Conservation (phyloP, 371 early-diverging fungal species). For the Mucor irregularis region DNA sequence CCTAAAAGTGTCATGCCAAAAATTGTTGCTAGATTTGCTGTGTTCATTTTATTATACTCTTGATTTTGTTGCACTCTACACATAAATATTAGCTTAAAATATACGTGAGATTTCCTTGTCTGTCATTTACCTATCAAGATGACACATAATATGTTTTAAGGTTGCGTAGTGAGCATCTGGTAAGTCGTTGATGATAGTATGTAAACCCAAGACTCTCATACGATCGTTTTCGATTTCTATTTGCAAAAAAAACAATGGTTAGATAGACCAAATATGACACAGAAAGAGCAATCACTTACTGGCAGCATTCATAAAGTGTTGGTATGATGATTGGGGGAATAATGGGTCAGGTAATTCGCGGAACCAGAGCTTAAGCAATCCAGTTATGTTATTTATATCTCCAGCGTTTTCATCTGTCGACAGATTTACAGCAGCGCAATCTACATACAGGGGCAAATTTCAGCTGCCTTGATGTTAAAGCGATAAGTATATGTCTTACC, state of each 20-base stretch:
- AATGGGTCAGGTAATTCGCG: constrained; percentile 90
- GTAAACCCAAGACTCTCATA: constrained; percentile 57
- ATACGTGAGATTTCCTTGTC: neutral
- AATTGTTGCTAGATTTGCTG: constrained; percentile 82
- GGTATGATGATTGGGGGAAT: constrained; percentile 65
- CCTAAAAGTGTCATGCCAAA: constrained; percentile 90
- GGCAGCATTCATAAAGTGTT: constrained; percentile 70
- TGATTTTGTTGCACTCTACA: constrained; percentile 74
- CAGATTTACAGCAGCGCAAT: constrained; percentile 64
- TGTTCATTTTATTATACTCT: constrained; percentile 83
- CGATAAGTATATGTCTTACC: constrained; percentile 32
- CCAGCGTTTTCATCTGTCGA: constrained; percentile 50
- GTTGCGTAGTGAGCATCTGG: constrained; percentile 82
- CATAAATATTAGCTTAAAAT: neutral
- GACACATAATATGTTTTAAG: constrained; percentile 71
- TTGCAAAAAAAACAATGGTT: too few relatives aligned
- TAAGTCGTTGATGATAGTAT: constrained; percentile 71
- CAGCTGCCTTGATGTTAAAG: neutral
- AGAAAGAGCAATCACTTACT: too few relatives aligned
- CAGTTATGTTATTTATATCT: constrained; percentile 80
- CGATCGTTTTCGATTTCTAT: constrained; percentile 47
- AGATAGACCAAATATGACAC: too few relatives aligned
- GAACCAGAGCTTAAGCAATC: constrained; percentile 89
- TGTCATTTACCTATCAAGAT: constrained; percentile 64
- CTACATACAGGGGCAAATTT: constrained; percentile 24